These are phyloP conservation scores for Cyamopsis tetragonoloba DNA, from an alignment of 306 rosid genomes.

Conservation along the genomic window DNA sequence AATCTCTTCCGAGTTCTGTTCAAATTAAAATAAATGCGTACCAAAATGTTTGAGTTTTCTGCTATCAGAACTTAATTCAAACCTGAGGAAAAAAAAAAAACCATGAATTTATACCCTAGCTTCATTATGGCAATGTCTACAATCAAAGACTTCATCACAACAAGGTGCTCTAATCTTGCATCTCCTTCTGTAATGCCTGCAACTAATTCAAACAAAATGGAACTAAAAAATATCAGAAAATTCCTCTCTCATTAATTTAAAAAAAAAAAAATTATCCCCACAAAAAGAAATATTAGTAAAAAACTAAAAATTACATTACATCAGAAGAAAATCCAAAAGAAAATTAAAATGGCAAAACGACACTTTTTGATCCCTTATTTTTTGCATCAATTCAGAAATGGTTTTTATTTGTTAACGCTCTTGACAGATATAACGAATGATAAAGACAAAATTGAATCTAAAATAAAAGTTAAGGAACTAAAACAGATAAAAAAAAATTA, in stretches of 20 bases:
- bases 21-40: neutral
- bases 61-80: neutral
- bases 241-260: neutral
- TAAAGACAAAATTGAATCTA: too few relatives aligned
- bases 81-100: neutral
- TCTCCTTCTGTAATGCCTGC: conserved; percentile 65
- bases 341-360: too few relatives aligned
- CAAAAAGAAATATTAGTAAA: neutral
- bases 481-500: too few relatives aligned
- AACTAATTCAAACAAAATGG: conserved; percentile 32
- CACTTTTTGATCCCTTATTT: too few relatives aligned
- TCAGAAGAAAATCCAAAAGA: neutral
- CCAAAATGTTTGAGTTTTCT: neutral
- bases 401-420: too few relatives aligned
- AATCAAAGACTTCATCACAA: conserved; percentile 57
- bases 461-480: too few relatives aligned
- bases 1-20: conserved; percentile 51
- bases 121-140: conserved; percentile 82
- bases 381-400: too few relatives aligned
- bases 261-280: neutral
- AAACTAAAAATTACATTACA: too few relatives aligned
- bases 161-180: conserved; percentile 73
- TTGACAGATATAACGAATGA: too few relatives aligned
- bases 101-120: conserved; percentile 39
- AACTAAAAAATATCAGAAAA: neutral